A percentile compares a stretch with the other conserved stretches of the same genome.
phyloP scores from a whole-genome alignment of 257 asterid species.

The Solanum appendiculatum region DNA sequence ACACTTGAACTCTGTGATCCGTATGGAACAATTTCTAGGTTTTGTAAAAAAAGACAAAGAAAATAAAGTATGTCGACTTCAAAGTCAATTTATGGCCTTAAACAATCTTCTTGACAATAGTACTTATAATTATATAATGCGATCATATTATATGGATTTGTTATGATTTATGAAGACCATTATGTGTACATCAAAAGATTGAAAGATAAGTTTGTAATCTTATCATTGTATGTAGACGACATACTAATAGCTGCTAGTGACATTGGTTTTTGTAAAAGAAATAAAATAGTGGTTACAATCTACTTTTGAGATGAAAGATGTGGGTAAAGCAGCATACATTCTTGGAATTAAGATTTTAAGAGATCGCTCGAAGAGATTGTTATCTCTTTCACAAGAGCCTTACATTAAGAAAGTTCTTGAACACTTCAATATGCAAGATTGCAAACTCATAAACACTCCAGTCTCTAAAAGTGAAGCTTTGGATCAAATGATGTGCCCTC shows the following conservation, averaged over 20 bases:
- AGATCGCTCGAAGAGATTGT: not conserved
- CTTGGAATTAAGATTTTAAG: not conserved
- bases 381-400: not conserved
- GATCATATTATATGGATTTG: not conserved
- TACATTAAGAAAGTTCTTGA: not conserved
- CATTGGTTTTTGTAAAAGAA: not conserved
- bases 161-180: too few relatives aligned
- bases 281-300: not conserved
- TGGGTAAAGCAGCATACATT: not conserved
- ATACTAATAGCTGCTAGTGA: not conserved
- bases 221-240: not conserved
- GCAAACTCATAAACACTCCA: not conserved
- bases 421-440: not conserved
- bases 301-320: not conserved
- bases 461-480: not conserved
- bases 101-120: not conserved
- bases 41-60: not conserved
- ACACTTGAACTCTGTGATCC: not conserved
- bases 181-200: too few relatives aligned
- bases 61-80: not conserved
- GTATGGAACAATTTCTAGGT: not conserved
- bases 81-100: not conserved
- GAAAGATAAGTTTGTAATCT: not conserved
- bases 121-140: not conserved
- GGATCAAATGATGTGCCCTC: not conserved